phyloP scores from a whole-genome alignment of 2,329 filamentous ascomycete species.

The Fusarium sp. region DNA sequence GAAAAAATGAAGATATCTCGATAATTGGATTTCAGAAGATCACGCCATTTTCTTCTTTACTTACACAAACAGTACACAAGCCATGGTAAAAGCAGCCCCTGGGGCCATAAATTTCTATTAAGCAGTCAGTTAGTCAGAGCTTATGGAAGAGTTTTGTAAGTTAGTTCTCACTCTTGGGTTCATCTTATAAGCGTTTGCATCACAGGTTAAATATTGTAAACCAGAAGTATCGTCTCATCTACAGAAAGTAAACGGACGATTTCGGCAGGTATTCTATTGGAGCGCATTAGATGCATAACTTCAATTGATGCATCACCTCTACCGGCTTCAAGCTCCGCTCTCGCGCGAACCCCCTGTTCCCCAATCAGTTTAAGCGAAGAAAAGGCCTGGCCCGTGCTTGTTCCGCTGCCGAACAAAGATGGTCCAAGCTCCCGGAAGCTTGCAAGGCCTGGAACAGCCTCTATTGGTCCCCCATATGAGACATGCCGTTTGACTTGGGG shows the following conservation, averaged over 20 bases:
- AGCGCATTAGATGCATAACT: conserved; percentile 39
- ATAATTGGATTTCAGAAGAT: conserved; percentile 9
- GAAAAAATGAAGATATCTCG: background rate
- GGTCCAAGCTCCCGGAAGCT: conserved; percentile 50
- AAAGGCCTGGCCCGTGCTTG: conserved; percentile 27
- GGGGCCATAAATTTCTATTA: conserved; percentile 60
- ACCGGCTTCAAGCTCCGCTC: conserved; percentile 13
- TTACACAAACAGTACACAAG: conserved; percentile 61
- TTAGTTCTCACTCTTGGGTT: conserved; percentile 45
- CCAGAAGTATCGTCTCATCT: conserved; percentile 8
- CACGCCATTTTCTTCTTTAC: conserved; percentile 41
- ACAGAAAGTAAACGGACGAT: conserved; percentile 11
- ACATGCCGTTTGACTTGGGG: conserved; percentile 15
- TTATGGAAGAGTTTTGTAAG: fast-evolving
- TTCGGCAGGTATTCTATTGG: conserved; percentile 8
- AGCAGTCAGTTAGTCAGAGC: conserved; percentile 6
- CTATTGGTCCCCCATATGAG: conserved; percentile 43
- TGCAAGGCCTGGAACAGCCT: conserved; percentile 25
- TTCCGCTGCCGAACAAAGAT: conserved; percentile 37
- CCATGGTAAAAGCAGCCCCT: conserved; percentile 66
- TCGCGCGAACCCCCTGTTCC: conserved; percentile 18
- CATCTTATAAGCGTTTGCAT: conserved; percentile 31
- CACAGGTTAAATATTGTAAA: background rate
- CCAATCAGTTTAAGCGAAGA: conserved; percentile 31
- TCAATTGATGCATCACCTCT: conserved; percentile 45